Conservation (phyloP, 164 flowering plant species). For the Vitis rupestris region DNA sequence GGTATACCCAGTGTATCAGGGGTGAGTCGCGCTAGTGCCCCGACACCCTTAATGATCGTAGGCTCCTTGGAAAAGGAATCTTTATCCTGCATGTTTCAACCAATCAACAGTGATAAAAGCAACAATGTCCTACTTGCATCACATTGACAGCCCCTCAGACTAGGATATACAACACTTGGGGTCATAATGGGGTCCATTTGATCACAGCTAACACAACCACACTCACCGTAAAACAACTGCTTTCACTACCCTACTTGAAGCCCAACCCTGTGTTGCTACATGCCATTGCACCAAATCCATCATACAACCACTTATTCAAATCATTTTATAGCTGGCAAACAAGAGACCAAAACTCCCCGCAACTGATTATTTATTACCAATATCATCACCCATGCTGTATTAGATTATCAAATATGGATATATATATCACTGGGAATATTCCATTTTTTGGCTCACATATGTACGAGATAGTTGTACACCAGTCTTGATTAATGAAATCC, state of each 20-base stretch:
- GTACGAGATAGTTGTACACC: too few species aligned
- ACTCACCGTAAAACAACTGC: not conserved
- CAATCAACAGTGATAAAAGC: constrained; percentile 11
- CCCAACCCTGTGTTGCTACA: too few species aligned
- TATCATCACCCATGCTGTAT: too few species aligned
- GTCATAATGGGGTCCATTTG: not conserved
- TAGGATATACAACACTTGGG: not conserved
- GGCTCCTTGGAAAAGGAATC: constrained; percentile 1
- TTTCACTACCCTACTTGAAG: not conserved
- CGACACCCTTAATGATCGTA: not conserved
- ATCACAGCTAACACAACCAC: not conserved
- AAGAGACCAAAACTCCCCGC: not conserved
- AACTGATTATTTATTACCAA: not conserved
- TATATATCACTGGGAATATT: not conserved
- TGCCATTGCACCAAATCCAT: not conserved
- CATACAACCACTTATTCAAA: not conserved
- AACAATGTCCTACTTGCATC: constrained; percentile 8
- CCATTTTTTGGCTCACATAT: not conserved
- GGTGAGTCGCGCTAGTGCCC: not conserved
- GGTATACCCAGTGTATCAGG: not conserved
- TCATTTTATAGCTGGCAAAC: not conserved
- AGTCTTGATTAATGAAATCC: not conserved
- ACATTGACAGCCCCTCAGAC: not conserved
- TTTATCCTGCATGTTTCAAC: constrained; percentile 12
- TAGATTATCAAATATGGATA: too few species aligned